A percentile compares a stretch with the other conserved stretches of the same genome.
Conservation (phyloP, 176 grass and related monocot species). For the Oryza glumipatula region DNA sequence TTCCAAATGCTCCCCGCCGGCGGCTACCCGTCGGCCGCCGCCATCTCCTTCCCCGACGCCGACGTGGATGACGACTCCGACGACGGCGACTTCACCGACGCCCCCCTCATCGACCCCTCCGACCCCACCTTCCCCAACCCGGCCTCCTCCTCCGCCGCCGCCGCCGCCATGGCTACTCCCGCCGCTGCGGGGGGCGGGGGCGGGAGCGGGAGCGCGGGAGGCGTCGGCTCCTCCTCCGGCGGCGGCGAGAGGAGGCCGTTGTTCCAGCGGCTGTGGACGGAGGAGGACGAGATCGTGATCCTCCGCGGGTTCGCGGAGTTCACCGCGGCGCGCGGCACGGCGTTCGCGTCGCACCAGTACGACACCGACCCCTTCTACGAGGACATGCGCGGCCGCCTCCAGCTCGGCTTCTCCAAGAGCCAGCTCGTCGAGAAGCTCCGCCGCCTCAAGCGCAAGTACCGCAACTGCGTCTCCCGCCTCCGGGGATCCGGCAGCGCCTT, state of each 20-base stretch:
- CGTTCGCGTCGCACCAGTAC: conserved; percentile 98
- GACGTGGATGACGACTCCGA: conserved; percentile 57
- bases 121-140: no score
- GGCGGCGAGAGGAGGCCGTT: no score
- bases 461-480: conserved; percentile 78
- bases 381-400: conserved; percentile 81
- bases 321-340: conserved; percentile 80
- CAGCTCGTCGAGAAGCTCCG: conserved; percentile 98
- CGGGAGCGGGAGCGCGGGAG: no score
- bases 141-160: no score
- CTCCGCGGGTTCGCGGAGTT: conserved; percentile 89
- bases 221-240: no score
- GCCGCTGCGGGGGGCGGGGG: no score
- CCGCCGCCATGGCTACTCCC: no score
- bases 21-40: conserved; percentile 33
- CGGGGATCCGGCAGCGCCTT: conserved; percentile 63
- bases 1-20: conserved; percentile 47
- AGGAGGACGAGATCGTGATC: conserved; percentile 95
- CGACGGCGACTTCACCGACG: conserved; percentile 51
- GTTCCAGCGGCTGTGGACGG: conserved; percentile 98
- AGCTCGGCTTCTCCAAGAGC: conserved; percentile 96
- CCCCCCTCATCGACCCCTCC: conserved; percentile 41
- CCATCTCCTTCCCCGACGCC: conserved; percentile 44
- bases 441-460: conserved; percentile 98
- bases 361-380: conserved; percentile 98